A percentile compares a stretch with the other conserved stretches of the same genome.
Evolutionary conservation across 176 grass and related monocot species (phyloP).

Genomic region (Paspalum vaginatum): DNA sequence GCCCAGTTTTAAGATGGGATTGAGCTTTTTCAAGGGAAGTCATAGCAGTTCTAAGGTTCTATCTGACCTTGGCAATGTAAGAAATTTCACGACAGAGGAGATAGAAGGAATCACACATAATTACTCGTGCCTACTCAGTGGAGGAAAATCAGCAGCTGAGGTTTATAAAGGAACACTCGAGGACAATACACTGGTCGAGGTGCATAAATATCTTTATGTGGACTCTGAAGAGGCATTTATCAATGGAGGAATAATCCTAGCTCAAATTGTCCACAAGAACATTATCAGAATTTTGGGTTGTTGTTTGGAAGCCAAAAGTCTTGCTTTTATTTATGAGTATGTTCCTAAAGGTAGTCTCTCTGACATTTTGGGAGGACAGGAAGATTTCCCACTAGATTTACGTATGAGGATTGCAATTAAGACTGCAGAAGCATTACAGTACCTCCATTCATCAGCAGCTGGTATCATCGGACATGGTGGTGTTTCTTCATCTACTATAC

Average conservation of each 20-base stretch:
- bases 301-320: conserved; percentile 16
- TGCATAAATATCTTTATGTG: background rate
- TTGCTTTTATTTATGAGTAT: conserved; percentile 10
- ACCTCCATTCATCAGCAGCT: conserved; percentile 24
- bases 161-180: conserved; percentile 34
- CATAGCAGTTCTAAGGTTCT: background rate
- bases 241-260: conserved; percentile 1
- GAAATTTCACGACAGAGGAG: conserved; percentile 19
- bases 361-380: conserved; percentile 11
- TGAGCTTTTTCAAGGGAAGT: conserved; percentile 28
- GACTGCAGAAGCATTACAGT: conserved; percentile 31
- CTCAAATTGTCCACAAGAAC: conserved; percentile 21
- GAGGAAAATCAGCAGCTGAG: background rate
- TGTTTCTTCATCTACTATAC: conserved; percentile 11
- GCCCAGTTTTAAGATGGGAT: conserved; percentile 19
- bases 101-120: conserved; percentile 24
- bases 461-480: conserved; percentile 18
- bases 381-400: conserved; percentile 13
- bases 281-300: conserved; percentile 26
- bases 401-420: conserved; percentile 31
- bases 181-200: conserved; percentile 27
- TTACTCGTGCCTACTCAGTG: background rate
- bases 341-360: conserved; percentile 3
- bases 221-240: background rate
- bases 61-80: conserved; percentile 4